phyloP scores from a whole-genome alignment of 2,329 filamentous ascomycete genomes.

The Colletotrichum tabaci region DNA sequence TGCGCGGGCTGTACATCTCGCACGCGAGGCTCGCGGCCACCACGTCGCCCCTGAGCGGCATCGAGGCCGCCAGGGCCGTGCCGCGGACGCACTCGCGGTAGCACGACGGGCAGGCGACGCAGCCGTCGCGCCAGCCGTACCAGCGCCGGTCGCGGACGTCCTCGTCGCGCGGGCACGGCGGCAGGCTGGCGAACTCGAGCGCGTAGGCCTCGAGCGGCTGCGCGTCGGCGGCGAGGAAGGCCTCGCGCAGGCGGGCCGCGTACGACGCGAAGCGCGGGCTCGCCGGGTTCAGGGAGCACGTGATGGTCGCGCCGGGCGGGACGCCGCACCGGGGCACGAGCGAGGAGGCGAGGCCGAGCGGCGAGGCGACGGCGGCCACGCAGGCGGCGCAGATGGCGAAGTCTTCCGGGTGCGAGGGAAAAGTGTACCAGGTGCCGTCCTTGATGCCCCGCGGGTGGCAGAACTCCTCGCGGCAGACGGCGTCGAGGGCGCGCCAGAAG shows the following conservation, averaged over 20 bases:
- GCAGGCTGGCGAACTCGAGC: conserved; percentile 49
- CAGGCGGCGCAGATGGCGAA: conserved; percentile 57
- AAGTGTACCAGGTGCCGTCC: conserved; percentile 52
- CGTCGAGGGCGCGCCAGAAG: conserved; percentile 53
- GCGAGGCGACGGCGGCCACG: conserved; percentile 50
- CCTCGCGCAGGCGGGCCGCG: conserved; percentile 46
- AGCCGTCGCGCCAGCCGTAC: conserved; percentile 56
- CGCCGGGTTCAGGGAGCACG: conserved; percentile 54
- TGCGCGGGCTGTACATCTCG: conserved; percentile 56
- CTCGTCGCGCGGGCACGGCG: conserved; percentile 47
- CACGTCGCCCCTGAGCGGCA: conserved; percentile 47
- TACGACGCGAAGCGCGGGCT: conserved; percentile 49
- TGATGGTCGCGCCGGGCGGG: conserved; percentile 41
- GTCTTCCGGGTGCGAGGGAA: conserved; percentile 48
- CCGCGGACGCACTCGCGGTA: conserved; percentile 52
- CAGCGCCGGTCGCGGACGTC: conserved; percentile 45
- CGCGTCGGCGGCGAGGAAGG: conserved; percentile 48
- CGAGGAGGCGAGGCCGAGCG: conserved; percentile 49
- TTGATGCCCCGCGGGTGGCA: conserved; percentile 51
- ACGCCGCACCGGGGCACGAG: conserved; percentile 48
- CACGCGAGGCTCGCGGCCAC: conserved; percentile 49
- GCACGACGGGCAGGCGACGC: conserved; percentile 55
- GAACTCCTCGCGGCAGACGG: conserved; percentile 48
- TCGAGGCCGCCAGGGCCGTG: conserved; percentile 48
- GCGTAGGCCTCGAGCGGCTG: conserved; percentile 49